These are phyloP conservation scores for Bocquillonia castaneifolia DNA, from an alignment of 441 rosid species.

Conservation along the genomic window DNA sequence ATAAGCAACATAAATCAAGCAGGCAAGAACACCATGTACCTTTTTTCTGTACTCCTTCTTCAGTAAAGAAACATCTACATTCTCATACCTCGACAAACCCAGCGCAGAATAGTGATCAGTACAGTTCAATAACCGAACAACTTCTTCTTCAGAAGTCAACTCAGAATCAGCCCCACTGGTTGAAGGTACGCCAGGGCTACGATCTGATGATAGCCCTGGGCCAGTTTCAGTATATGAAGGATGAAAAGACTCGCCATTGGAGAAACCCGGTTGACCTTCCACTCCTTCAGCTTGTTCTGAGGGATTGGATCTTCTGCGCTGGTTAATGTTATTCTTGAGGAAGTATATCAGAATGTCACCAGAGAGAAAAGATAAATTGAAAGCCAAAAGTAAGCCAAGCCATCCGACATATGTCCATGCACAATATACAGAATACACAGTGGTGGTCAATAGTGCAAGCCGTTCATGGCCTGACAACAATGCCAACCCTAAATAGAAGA, in stretches of 20 bases:
- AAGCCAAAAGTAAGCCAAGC: constrained; percentile 74
- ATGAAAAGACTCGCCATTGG: constrained; percentile 42
- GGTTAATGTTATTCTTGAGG: constrained; percentile 57
- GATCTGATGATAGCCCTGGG: constrained; percentile 61
- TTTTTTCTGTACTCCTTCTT: constrained; percentile 92
- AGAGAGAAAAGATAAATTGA: constrained; percentile 84
- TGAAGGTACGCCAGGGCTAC: constrained; percentile 72
- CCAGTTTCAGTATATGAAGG: constrained; percentile 53
- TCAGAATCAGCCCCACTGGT: constrained; percentile 83
- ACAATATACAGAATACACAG: constrained; percentile 64
- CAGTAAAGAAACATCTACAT: constrained; percentile 61
- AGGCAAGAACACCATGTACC: constrained; percentile 40
- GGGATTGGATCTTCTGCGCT: constrained; percentile 40
- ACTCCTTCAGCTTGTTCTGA: constrained; percentile 47
- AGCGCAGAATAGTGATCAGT: constrained; percentile 76
- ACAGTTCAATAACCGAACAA: constrained; percentile 71
- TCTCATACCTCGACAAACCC: constrained; percentile 61
- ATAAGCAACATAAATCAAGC: constrained; percentile 11
- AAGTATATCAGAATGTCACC: constrained; percentile 76
- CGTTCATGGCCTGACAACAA: constrained; percentile 64
- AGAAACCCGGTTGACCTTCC: constrained; percentile 42
- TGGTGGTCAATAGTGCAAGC: constrained; percentile 55
- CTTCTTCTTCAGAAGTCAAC: constrained; percentile 87
- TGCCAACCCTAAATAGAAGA: constrained; percentile 55
- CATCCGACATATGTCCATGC: constrained; percentile 82